Conservation (phyloP, 441 rosid genomes). For the Aquilaria agallochum region DNA sequence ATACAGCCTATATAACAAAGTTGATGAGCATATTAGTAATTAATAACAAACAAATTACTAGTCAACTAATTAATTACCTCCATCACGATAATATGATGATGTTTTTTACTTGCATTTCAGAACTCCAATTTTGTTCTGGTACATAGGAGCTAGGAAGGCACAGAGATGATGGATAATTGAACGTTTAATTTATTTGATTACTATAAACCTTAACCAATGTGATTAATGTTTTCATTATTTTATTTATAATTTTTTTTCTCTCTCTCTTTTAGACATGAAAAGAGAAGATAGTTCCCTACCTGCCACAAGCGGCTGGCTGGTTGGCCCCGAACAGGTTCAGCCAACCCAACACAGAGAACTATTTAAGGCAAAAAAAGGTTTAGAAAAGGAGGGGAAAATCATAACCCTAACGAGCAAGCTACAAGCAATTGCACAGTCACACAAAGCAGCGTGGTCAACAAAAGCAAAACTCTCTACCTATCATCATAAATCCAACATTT, state of each 20-base stretch:
- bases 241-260: too few relatives aligned
- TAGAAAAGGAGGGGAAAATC: background rate
- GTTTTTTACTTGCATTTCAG: too few relatives aligned
- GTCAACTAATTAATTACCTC: too few relatives aligned
- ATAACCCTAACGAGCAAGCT: conserved; percentile 17
- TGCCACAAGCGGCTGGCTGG: conserved; percentile 10
- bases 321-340: conserved; percentile 17
- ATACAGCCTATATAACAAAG: too few relatives aligned
- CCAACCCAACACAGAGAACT: background rate
- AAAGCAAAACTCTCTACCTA: conserved; percentile 15
- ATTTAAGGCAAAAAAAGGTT: conserved; percentile 6
- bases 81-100: too few relatives aligned
- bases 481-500: conserved; percentile 25
- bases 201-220: conserved; percentile 6
- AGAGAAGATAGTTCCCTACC: conserved; percentile 5
- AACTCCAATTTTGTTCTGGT: too few relatives aligned
- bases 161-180: background rate
- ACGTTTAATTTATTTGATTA: conserved; percentile 15
- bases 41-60: too few relatives aligned
- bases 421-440: conserved; percentile 20
- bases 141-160: too few relatives aligned
- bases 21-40: too few relatives aligned
- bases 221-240: too few relatives aligned
- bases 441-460: conserved; percentile 15
- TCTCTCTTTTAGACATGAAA: too few relatives aligned